Evolutionary conservation across 23 red algal genomes (phyloP).

Genomic region (Gracilaria gracilis): DNA sequence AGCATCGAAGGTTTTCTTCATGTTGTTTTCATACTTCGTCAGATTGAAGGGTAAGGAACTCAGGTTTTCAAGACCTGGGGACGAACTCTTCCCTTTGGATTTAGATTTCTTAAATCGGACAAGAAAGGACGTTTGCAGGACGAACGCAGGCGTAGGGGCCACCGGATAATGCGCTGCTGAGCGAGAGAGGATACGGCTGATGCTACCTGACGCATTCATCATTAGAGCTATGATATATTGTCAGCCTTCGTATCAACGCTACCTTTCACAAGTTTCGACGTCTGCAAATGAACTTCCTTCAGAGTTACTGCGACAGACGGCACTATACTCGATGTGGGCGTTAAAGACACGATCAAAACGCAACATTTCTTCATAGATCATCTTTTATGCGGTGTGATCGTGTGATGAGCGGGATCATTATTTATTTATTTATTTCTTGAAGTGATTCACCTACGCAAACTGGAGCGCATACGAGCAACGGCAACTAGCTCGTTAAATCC

Average conservation of each 20-base stretch:
- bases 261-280: too few species aligned
- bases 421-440: too few species aligned
- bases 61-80: not conserved
- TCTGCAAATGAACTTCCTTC: too few species aligned
- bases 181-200: not conserved
- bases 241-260: too few species aligned
- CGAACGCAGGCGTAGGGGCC: not conserved
- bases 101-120: conserved; percentile 11
- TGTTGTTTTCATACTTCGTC: conserved; percentile 35
- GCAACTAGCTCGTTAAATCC: too few species aligned
- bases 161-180: not conserved
- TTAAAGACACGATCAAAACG: not conserved
- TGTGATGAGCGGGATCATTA: too few species aligned
- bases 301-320: not conserved
- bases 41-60: conserved; percentile 38
- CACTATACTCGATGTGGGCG: not conserved
- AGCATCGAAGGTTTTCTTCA: conserved; percentile 61
- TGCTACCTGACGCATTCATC: not conserved
- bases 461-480: too few species aligned
- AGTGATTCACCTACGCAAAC: too few species aligned
- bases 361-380: too few species aligned
- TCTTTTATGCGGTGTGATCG: too few species aligned
- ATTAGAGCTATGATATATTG: not conserved
- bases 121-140: not conserved
- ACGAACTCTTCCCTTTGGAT: not conserved